Percentiles rank a stretch among this genome's conserved stretches.
Conservation (phyloP, 768 basidiomycete genomes). For the Vishniacozyma victoriae region DNA sequence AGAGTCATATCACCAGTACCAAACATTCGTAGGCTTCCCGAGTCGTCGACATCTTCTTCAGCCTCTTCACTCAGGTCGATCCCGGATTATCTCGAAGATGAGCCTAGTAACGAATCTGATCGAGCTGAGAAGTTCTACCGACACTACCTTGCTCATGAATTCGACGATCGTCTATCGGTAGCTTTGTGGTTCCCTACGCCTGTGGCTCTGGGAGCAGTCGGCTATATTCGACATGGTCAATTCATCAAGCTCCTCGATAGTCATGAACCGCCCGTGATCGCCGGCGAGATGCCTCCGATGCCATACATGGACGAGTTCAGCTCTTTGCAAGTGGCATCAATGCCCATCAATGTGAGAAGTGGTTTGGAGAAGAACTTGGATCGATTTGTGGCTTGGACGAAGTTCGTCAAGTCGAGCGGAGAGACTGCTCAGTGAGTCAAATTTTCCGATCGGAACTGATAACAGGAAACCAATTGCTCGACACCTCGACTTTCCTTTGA, state of each 20-base stretch:
- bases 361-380: constrained; percentile 48
- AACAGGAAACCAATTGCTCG: constrained; percentile 50
- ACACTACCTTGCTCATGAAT: constrained; percentile 61
- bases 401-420: constrained; percentile 22
- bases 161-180: constrained; percentile 61
- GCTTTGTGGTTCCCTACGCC: constrained; percentile 66
- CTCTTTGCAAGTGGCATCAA: constrained; percentile 5
- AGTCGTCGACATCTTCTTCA: constrained; percentile 14
- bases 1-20: constrained; percentile 24
- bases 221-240: constrained; percentile 63
- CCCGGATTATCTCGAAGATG: constrained; percentile 15
- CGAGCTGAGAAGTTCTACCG: constrained; percentile 61
- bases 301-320: constrained; percentile 23
- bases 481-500: constrained; percentile 59
- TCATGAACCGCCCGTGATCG: constrained; percentile 52
- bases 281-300: constrained; percentile 29
- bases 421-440: constrained; percentile 26
- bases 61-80: constrained; percentile 30
- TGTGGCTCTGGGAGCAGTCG: constrained; percentile 65
- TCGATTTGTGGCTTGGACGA: constrained; percentile 55
- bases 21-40: constrained; percentile 6
- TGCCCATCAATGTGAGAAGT: constrained; percentile 19
- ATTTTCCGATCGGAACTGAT: constrained; percentile 7
- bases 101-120: constrained; percentile 26
- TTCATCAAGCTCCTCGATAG: constrained; percentile 72